Evolutionary conservation across 2,329 filamentous ascomycete species (phyloP).

Genomic region (Sphaerostilbella broomeana): DNA sequence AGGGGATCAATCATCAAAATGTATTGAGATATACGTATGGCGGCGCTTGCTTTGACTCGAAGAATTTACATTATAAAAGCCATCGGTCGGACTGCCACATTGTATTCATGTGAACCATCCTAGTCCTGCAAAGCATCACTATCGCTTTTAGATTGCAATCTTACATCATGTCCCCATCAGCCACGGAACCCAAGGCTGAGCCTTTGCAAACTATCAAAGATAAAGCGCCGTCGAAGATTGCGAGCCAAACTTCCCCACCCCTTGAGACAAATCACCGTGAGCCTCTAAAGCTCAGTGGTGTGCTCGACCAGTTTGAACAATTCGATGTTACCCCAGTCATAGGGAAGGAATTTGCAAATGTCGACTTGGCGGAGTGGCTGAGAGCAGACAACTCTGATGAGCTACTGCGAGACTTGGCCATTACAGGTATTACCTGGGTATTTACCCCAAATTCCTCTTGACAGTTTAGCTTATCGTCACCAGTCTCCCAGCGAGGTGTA

Average conservation of each 20-base stretch:
- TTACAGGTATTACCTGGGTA: constrained; percentile 35
- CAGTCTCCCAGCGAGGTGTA: constrained; percentile 31
- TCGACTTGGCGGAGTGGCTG: constrained; percentile 30
- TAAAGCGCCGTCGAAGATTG: not conserved
- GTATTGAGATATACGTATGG: not conserved
- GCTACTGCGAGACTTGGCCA: constrained; percentile 47
- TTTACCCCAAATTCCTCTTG: no score
- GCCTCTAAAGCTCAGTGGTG: constrained; percentile 9
- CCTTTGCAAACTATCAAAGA: constrained; percentile 3
- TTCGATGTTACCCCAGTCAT: constrained; percentile 42
- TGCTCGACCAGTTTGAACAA: constrained; percentile 32
- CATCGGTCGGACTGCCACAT: not conserved
- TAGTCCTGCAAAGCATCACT: not conserved
- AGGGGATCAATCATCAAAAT: not conserved
- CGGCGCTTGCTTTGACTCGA: not conserved
- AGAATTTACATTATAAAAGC: not conserved
- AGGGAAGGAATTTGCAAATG: constrained; percentile 39
- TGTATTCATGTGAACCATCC: not conserved
- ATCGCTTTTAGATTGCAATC: not conserved
- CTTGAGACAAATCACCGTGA: constrained; percentile 5
- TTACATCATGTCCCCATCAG: constrained; percentile 4
- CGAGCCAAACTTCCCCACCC: not conserved
- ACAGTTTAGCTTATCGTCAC: no score
- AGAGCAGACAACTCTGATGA: constrained; percentile 35
- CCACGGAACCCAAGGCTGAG: constrained; percentile 5